Evolutionary conservation across 1,284 basidiomycete species (phyloP).

Genomic region (Xerocomus minutiporus): DNA sequence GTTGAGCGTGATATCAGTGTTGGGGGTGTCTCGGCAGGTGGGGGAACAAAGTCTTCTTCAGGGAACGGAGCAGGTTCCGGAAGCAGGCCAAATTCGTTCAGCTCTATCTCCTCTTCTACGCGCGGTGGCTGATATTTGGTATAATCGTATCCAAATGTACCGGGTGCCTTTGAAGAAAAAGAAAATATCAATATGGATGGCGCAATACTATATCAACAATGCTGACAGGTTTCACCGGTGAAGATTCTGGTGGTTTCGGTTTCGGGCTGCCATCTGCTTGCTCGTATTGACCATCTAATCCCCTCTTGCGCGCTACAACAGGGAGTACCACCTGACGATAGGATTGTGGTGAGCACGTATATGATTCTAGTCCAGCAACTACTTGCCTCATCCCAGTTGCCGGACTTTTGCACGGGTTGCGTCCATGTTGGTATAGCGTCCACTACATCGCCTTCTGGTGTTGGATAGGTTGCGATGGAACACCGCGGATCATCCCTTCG

Average conservation of each 20-base stretch:
- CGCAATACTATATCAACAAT: background rate
- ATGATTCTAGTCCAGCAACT: background rate
- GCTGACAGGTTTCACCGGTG: conserved; percentile 52
- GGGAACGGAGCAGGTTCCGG: conserved; percentile 17
- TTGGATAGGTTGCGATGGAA: conserved; percentile 63
- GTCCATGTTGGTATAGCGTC: conserved; percentile 77
- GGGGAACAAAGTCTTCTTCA: conserved; percentile 12
- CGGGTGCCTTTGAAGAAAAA: conserved; percentile 54
- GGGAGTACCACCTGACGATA: conserved; percentile 51
- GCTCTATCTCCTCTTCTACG: conserved; percentile 43
- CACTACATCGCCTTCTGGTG: conserved; percentile 45
- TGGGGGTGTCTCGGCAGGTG: conserved; percentile 12
- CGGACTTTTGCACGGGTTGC: conserved; percentile 56
- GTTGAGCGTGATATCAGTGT: background rate
- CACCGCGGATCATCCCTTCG: conserved; percentile 31
- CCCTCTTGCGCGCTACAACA: conserved; percentile 79
- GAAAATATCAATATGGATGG: conserved; percentile 3
- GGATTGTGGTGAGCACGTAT: conserved; percentile 12
- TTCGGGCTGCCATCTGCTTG: conserved; percentile 59
- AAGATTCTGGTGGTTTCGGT: conserved; percentile 37
- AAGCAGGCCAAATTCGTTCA: conserved; percentile 61
- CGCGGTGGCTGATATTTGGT: conserved; percentile 55
- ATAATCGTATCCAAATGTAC: conserved; percentile 74
- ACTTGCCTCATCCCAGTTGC: conserved; percentile 77
- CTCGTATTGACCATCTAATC: conserved; percentile 63